Conservation (phyloP, 768 basidiomycete species). For the Jaapia argillacea region DNA sequence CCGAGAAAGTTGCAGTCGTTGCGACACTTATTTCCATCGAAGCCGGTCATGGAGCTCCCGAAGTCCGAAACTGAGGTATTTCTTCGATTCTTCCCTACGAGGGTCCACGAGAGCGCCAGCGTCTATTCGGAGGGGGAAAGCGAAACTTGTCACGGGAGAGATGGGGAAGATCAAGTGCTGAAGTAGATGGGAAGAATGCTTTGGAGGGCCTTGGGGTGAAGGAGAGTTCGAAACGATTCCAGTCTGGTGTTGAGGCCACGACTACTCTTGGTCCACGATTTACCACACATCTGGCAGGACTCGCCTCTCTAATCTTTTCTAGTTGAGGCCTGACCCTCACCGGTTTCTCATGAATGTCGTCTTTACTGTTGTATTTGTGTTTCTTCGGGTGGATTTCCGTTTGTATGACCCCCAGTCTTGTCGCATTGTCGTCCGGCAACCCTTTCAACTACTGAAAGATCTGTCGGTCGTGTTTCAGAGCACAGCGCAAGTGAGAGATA, state of each 20-base stretch:
- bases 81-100: constrained; percentile 78
- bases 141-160: constrained; percentile 83
- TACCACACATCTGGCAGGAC: constrained; percentile 61
- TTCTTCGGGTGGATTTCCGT: too few species aligned
- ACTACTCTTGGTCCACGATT: constrained; percentile 66
- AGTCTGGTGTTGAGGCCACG: constrained; percentile 61
- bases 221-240: constrained; percentile 56
- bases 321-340: constrained; percentile 70
- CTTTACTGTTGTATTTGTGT: too few species aligned
- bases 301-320: constrained; percentile 69
- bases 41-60: constrained; percentile 82
- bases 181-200: constrained; percentile 68
- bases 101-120: constrained; percentile 91
- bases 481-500: too few species aligned
- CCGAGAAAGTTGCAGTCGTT: constrained; percentile 78
- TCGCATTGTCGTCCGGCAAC: too few species aligned
- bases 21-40: constrained; percentile 88
- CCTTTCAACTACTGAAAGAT: too few species aligned
- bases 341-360: too few species aligned
- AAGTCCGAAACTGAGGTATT: constrained; percentile 94
- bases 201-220: constrained; percentile 79
- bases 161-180: constrained; percentile 78
- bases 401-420: too few species aligned
- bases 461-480: too few species aligned
- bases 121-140: constrained; percentile 99